Conservation (phyloP, 805 yeast genomes). For the Ogataea ganodermae region DNA sequence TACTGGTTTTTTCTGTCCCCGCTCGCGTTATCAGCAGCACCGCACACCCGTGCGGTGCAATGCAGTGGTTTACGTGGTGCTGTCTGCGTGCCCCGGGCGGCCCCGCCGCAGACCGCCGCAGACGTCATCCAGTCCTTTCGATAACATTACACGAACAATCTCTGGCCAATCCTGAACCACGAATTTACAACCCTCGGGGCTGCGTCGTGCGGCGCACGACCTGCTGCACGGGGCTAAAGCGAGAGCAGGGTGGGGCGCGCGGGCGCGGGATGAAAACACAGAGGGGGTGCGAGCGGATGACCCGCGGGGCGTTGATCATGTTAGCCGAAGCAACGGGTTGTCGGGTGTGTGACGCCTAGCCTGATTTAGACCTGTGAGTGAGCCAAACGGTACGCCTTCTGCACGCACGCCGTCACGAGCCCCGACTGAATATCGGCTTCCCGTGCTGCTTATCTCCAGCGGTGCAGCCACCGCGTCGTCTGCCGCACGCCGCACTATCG, state of each 20-base stretch:
- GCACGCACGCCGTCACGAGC: too few species aligned
- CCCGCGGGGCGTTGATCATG: background rate
- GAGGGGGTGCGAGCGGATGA: background rate
- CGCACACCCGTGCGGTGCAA: too few species aligned
- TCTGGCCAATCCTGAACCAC: conserved; percentile 15
- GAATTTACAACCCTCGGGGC: conserved; percentile 8
- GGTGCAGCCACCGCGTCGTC: too few species aligned
- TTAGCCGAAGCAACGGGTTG: background rate
- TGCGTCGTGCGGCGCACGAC: conserved; percentile 4
- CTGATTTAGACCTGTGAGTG: too few species aligned
- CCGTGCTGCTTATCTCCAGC: too few species aligned
- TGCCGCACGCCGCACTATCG: conserved; percentile 1
- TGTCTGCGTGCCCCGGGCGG: background rate
- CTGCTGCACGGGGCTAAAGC: background rate
- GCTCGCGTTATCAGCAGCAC: too few species aligned
- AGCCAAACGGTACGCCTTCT: too few species aligned
- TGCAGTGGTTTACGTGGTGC: too few species aligned
- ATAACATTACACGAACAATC: conserved; percentile 9
- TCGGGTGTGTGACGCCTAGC: too few species aligned
- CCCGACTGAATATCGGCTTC: too few species aligned
- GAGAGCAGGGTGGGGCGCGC: background rate
- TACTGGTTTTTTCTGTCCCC: background rate
- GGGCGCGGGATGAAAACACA: background rate
- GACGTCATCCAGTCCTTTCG: background rate
- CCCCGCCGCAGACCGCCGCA: background rate